Percentiles rank a stretch among this genome's conserved stretches.
These are phyloP conservation scores for Nothophytophthora sp. DNA, from an alignment of 352 stramenopile genomes.

Conservation along the genomic window DNA sequence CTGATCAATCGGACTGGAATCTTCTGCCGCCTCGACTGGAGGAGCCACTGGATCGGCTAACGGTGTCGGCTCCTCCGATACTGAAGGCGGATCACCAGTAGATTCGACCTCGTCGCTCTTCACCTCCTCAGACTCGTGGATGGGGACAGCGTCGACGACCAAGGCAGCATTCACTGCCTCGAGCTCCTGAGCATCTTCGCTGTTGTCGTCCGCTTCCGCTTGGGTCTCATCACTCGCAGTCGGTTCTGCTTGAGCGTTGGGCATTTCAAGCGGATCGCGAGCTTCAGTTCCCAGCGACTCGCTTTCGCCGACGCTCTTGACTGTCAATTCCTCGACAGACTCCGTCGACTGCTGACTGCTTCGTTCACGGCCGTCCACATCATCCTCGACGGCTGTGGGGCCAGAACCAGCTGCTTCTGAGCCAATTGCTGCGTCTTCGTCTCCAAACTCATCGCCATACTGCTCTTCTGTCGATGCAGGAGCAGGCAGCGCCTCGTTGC, in stretches of 20 bases:
- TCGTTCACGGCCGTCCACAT: background rate
- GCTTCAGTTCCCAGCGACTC: background rate
- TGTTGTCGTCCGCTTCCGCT: background rate
- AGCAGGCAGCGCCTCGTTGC: background rate
- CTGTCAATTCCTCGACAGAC: background rate
- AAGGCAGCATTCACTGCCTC: background rate
- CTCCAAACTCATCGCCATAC: constrained; percentile 34
- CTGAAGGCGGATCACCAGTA: too few species aligned
- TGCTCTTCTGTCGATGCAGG: constrained; percentile 9
- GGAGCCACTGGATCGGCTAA: too few species aligned
- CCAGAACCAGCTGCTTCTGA: background rate
- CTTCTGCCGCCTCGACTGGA: too few species aligned
- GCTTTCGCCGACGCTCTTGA: background rate
- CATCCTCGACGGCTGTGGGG: background rate
- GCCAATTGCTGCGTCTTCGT: constrained; percentile 12
- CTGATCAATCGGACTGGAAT: too few species aligned
- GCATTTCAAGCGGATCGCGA: background rate
- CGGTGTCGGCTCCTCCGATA: too few species aligned
- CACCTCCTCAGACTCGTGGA: constrained; percentile 1
- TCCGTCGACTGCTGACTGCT: background rate
- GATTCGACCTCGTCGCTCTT: background rate
- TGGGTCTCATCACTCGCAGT: background rate
- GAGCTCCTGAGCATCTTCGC: too few species aligned
- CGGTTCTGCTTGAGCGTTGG: background rate
- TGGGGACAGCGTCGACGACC: background rate